These are phyloP conservation scores for Echinochloa phyllopogon DNA, from an alignment of 176 grass and related monocot genomes.

Conservation along the genomic window DNA sequence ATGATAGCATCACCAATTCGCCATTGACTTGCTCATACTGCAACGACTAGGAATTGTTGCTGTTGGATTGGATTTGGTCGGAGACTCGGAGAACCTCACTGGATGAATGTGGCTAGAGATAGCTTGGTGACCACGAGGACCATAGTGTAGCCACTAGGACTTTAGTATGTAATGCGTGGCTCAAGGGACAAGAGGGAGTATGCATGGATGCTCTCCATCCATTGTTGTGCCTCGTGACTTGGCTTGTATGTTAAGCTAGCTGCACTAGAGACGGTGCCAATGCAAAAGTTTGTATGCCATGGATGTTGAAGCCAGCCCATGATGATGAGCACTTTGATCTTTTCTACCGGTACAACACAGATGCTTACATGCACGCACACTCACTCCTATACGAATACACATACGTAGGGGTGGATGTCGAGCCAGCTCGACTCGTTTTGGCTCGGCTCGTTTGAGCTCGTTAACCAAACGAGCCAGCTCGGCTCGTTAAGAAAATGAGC, in stretches of 20 bases:
- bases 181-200: not conserved
- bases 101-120: not conserved
- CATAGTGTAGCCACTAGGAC: not conserved
- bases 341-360: no score
- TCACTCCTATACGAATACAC: no score
- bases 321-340: no score
- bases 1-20: not conserved
- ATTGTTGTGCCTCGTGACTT: not conserved
- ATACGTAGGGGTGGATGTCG: no score
- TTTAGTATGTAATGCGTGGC: not conserved
- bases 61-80: constrained; percentile 1
- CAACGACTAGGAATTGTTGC: not conserved
- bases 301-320: no score
- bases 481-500: no score
- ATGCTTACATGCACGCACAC: no score
- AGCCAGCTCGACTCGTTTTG: no score
- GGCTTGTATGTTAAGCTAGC: not conserved
- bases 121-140: not conserved
- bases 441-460: no score
- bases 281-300: no score
- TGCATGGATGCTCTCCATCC: not conserved
- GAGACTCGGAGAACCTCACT: not conserved
- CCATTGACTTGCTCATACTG: not conserved
- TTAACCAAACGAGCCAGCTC: no score
- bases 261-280: not conserved